Evolutionary conservation across 495 filamentous ascomycete species (phyloP), one percentile per base, ranked within the genome.

Genomic region (Talaromyces stipitatus): DNA sequence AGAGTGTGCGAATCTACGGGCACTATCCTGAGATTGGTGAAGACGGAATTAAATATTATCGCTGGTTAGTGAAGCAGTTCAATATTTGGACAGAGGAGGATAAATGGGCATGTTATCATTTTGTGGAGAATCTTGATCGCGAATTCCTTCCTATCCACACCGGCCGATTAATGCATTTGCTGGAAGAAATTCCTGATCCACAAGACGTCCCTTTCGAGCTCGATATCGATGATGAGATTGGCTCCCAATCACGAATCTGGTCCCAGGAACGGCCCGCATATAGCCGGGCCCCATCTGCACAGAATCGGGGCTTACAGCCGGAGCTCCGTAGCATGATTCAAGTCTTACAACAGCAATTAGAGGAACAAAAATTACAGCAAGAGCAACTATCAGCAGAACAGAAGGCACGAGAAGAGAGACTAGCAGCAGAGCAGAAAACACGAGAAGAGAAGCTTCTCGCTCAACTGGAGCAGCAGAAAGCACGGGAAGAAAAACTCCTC

Each of bases 21-120:
- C 47, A 69, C 61, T 69, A 69, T 55, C 18, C 63, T 47, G n/a
- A 64, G 2, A 66, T 69, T 52, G 32, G 67, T 10, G 61, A 36
- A 14, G 33, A 57, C 14, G 38, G 58, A 11, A 64, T 56, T 27
- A 60, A 46, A 4, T 65, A 62, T 50, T 66, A 67, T 54, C 57
- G 59, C 32, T 18, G 51, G 28, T 51, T 29, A 11, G 32, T 59
- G 12, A 2, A 45, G 3, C 11, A 38, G 18, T 72, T 74, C 58
- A 50, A 60, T 55, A 3, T 48, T 10, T 64, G 69, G 55, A 63
- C 64, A 28, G 55, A 22, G 45, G 54, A 61, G 6, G 57, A 68
- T 6, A 74, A 66, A 54, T 73, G 67, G 67, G 63, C 60, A 24
- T 58, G 67, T 58, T 71, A 66, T 58, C 57, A 45, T 28, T 71